Conservation (phyloP, 2,329 filamentous ascomycete species). For the Westerdykella sp. region DNA sequence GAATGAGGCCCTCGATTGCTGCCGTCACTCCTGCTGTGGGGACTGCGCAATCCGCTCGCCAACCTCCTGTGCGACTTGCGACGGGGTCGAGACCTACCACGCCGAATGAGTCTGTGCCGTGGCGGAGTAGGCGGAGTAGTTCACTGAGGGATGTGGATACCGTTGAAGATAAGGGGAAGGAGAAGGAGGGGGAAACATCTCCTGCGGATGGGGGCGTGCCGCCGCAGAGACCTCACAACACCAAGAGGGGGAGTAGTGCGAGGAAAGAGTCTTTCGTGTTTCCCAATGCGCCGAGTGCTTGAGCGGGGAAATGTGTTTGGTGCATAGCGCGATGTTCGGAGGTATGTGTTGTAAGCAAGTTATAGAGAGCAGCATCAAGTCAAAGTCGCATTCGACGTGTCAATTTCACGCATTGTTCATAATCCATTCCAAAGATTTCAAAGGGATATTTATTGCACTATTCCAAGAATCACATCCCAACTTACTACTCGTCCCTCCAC, state of each 20-base stretch:
- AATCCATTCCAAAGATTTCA: too few relatives aligned
- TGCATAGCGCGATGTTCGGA: too few relatives aligned
- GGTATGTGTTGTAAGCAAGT: too few relatives aligned
- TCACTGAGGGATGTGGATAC: constrained; percentile 19
- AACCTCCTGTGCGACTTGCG: constrained; percentile 12
- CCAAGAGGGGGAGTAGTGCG: background rate
- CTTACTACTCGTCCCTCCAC: too few relatives aligned
- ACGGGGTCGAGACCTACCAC: constrained; percentile 18
- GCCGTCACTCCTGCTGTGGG: constrained; percentile 8
- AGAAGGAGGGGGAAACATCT: constrained; percentile 1
- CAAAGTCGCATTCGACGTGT: too few relatives aligned
- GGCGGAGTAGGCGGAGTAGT: constrained; percentile 30
- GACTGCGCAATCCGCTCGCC: constrained; percentile 23
- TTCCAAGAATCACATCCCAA: too few relatives aligned
- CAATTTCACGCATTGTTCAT: too few relatives aligned
- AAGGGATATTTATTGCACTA: too few relatives aligned
- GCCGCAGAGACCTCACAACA: background rate
- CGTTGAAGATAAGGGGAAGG: constrained; percentile 3
- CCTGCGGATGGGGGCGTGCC: background rate
- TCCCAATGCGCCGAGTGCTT: constrained; percentile 15
- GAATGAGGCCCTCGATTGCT: constrained; percentile 2
- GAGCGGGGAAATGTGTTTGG: background rate
- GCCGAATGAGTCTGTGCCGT: constrained; percentile 19
- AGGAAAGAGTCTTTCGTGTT: constrained; percentile 9
- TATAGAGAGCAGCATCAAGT: too few relatives aligned